These are phyloP conservation scores for Didymella lethalis DNA, from an alignment of 2,329 filamentous ascomycete species.

Conservation along the genomic window DNA sequence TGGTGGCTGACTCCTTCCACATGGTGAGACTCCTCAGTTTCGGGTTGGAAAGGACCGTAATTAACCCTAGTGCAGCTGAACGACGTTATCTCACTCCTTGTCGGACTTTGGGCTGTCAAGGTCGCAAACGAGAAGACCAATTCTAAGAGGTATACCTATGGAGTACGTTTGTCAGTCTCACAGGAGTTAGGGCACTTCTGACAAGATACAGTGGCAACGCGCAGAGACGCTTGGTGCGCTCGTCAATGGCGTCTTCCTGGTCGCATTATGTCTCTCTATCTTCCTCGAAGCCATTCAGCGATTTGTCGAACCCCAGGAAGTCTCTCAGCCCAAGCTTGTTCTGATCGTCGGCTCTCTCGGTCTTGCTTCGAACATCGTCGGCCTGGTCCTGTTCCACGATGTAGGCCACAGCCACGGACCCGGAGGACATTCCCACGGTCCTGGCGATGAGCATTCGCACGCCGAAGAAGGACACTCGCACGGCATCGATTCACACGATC, in stretches of 20 bases:
- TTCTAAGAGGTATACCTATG: constrained; percentile 94
- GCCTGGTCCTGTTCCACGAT: constrained; percentile 90
- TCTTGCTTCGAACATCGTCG: constrained; percentile 85
- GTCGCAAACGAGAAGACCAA: constrained; percentile 80
- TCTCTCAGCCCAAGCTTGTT: constrained; percentile 84
- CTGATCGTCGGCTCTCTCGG: constrained; percentile 88
- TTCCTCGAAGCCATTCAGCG: constrained; percentile 93
- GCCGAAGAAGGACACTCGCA: constrained; percentile 62
- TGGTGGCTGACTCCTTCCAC: constrained; percentile 97
- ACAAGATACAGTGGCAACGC: constrained; percentile 78
- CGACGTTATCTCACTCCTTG: constrained; percentile 92
- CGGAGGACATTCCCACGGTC: constrained; percentile 61
- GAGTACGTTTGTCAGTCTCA: constrained; percentile 66
- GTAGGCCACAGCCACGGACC: constrained; percentile 82
- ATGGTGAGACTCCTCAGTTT: constrained; percentile 69
- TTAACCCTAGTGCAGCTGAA: constrained; percentile 69
- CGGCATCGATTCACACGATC: constrained; percentile 55
- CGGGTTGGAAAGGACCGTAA: constrained; percentile 23
- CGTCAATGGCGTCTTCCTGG: constrained; percentile 96
- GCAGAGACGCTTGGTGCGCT: constrained; percentile 96
- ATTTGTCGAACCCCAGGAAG: constrained; percentile 88
- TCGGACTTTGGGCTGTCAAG: constrained; percentile 94
- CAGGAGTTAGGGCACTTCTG: constrained; percentile 15
- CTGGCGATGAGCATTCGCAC: constrained; percentile 51
- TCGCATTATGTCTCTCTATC: constrained; percentile 94